A percentile compares a stretch with the other conserved stretches of the same genome.
Conservation (phyloP, 1,139 yeast genomes). For the Candida mesenterica region DNA sequence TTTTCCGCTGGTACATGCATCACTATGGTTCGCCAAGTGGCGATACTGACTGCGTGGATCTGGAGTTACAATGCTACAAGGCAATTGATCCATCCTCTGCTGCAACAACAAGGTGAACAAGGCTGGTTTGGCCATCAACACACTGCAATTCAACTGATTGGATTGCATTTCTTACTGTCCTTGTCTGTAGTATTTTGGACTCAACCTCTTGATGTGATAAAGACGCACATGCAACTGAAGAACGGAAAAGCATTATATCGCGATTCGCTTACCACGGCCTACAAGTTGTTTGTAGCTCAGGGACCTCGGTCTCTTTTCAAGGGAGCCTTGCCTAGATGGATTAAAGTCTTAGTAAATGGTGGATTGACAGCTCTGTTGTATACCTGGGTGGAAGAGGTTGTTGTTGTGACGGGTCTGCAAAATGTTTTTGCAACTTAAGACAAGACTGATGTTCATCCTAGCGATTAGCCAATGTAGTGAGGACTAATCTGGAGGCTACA, state of each 20-base stretch:
- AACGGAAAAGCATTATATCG: constrained; percentile 61
- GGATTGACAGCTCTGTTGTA: constrained; percentile 74
- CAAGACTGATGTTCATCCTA: too few species aligned
- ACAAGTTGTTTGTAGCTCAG: constrained; percentile 65
- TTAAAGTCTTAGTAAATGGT: constrained; percentile 78
- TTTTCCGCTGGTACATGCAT: constrained; percentile 81
- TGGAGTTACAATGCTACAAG: constrained; percentile 77
- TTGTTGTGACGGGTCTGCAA: constrained; percentile 48
- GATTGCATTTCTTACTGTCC: constrained; percentile 55
- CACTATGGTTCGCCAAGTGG: constrained; percentile 74
- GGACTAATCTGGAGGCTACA: not conserved
- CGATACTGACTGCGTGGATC: constrained; percentile 79
- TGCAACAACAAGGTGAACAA: constrained; percentile 34
- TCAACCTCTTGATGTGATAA: constrained; percentile 89
- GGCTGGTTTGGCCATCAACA: constrained; percentile 51
- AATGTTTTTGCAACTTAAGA: constrained; percentile 41
- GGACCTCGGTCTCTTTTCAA: constrained; percentile 66
- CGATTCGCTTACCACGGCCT: constrained; percentile 72
- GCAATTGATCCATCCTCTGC: constrained; percentile 58
- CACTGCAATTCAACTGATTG: constrained; percentile 44
- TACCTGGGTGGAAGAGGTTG: constrained; percentile 53
- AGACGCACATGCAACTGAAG: constrained; percentile 84
- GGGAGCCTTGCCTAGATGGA: constrained; percentile 77
- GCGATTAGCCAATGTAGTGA: not conserved
- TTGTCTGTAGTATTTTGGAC: constrained; percentile 72